Evolutionary conservation across 208 protist genomes (phyloP), one percentile per base, ranked within the genome.

Genomic region (Naegleria fowleri): DNA sequence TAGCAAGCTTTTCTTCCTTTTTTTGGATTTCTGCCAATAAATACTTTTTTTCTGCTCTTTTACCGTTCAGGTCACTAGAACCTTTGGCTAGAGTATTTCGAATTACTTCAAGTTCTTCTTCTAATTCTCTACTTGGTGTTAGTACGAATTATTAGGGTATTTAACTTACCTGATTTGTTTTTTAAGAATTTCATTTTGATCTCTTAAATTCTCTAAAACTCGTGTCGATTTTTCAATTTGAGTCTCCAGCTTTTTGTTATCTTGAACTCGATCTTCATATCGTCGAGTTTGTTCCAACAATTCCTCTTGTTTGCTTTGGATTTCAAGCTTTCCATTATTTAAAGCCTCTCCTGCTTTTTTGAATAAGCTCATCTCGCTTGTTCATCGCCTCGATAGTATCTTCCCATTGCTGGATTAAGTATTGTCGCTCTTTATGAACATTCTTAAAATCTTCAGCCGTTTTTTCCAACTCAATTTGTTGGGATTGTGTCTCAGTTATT

Each of bases 381-480:
- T 96, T 92, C 92, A 98, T 98, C 15, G 93, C 93, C 79, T 94
- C 90, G 48, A 98, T 94, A 48, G 97, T 95, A 51, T 93, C 88
- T 93, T 98, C 97, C 96, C 96, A 98, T 93, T 98, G 96, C n/a
- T 93, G 89, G 33, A 98, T 93, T 41, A 98, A 93, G 15, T 94
- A 88, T 88, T 97, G 93, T 89, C 97, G 95, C 86, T 98, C 96
- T 40, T 93, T 90, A 93, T 98, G 96, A 55, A 98, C 92, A 43
- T 94, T 93, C 29, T 94, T 92, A 96, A 98, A 98, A 91, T 98
- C 96, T 88, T 92, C 94, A 7, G 96, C 97, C 43, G 94, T 95
- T 91, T 96, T 97, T 94, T 98, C 97, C 3, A 98, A 94, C 93
- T 98, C 97, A 79, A 95, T 94, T 92, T 98, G 96, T 39, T 94